Conservation (phyloP, 495 filamentous ascomycete species). For the Penicillium psychrofluorescens region DNA sequence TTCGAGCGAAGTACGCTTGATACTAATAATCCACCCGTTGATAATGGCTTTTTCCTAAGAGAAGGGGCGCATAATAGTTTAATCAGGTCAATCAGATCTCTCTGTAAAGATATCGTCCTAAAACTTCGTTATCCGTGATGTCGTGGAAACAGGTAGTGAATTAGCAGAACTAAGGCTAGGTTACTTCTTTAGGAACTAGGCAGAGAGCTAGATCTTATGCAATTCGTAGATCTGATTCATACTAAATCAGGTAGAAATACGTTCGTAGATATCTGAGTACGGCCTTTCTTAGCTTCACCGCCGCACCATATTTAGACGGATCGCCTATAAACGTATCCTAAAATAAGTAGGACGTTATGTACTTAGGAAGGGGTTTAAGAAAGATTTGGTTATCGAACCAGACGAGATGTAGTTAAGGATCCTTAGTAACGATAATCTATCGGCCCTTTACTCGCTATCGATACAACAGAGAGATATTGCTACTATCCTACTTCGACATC, state of each 20-base stretch:
- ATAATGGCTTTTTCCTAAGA: too few relatives aligned
- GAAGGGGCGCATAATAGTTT: too few relatives aligned
- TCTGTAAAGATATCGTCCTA: too few relatives aligned
- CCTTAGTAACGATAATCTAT: slow-evolving; percentile 38
- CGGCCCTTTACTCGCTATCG: slow-evolving; percentile 35
- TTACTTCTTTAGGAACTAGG: background rate
- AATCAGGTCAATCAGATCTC: too few relatives aligned
- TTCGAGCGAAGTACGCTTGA: too few relatives aligned
- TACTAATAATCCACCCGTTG: too few relatives aligned
- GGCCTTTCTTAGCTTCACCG: slow-evolving; percentile 1
- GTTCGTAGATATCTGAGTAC: slow-evolving; percentile 6
- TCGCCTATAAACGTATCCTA: background rate
- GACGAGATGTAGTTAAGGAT: slow-evolving; percentile 46
- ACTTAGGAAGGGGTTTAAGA: slow-evolving; percentile 3
- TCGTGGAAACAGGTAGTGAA: too few relatives aligned
- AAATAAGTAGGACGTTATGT: slow-evolving; percentile 1
- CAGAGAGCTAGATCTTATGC: background rate
- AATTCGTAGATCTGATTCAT: slow-evolving; percentile 5
- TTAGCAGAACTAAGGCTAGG: background rate
- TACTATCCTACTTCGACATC: slow-evolving; percentile 16
- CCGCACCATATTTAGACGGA: too few relatives aligned
- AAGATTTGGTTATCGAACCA: slow-evolving; percentile 36
- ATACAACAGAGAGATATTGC: slow-evolving; percentile 30
- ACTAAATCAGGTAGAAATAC: slow-evolving; percentile 4
- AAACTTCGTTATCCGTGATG: too few relatives aligned